Percentiles rank a stretch among this genome's conserved stretches.
phyloP scores from a whole-genome alignment of 345 rosid species.

The Draba incana region DNA sequence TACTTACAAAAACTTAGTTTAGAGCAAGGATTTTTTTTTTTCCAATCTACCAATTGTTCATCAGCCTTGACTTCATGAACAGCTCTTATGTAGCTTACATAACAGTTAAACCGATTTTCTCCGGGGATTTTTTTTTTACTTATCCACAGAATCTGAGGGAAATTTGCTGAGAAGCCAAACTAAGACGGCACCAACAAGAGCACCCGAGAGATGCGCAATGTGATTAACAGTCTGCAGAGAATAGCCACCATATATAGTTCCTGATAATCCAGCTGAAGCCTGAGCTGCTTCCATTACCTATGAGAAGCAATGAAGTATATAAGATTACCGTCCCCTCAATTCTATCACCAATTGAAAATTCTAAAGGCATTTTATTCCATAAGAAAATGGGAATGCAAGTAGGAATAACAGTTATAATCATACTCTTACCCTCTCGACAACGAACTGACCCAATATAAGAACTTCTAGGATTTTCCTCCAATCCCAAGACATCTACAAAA shows the following conservation, averaged over 20 bases:
- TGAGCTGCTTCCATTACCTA: conserved; percentile 98
- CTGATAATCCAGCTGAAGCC: conserved; percentile 74
- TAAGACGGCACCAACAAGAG: conserved; percentile 76
- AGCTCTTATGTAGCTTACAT: conserved; percentile 8
- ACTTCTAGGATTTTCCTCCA: conserved; percentile 98
- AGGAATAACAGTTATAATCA: conserved; percentile 2
- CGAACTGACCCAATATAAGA: conserved; percentile 92
- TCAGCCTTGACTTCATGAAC: neutral
- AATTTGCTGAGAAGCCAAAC: conserved; percentile 83
- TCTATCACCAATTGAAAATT: neutral
- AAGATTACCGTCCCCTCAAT: neutral
- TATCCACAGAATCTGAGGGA: conserved; percentile 57
- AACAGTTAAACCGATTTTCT: neutral
- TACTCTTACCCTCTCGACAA: conserved; percentile 65
- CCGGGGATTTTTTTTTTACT: conserved; percentile 31
- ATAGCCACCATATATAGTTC: conserved; percentile 55
- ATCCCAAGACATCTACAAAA: conserved; percentile 83
- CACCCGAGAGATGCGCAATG: conserved; percentile 92
- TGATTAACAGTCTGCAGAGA: conserved; percentile 80
- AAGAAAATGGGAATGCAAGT: conserved; percentile 1
- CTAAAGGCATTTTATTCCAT: neutral
- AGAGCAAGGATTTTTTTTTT: neutral
- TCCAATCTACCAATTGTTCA: neutral
- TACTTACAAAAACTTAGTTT: neutral
- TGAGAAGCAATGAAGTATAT: conserved; percentile 16